These are phyloP conservation scores for Zasmidium citrigriseum DNA, from an alignment of 2,329 filamentous ascomycete species.

Conservation along the genomic window DNA sequence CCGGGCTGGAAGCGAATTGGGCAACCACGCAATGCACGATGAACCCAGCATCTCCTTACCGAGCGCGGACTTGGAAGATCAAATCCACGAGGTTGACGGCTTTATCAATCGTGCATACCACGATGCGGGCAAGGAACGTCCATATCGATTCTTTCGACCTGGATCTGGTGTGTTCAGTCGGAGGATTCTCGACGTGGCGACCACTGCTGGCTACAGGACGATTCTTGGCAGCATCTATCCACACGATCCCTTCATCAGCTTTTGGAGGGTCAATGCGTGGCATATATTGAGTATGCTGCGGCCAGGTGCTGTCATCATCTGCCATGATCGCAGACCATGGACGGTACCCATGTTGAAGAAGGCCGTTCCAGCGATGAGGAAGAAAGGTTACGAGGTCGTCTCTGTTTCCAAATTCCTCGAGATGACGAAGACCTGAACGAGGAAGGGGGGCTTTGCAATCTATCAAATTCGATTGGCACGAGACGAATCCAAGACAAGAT, in stretches of 20 bases:
- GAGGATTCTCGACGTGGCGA: conserved; percentile 64
- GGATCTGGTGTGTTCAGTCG: conserved; percentile 81
- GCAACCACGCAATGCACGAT: conserved; percentile 88
- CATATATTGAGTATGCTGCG: conserved; percentile 80
- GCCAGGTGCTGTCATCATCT: conserved; percentile 78
- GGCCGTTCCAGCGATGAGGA: conserved; percentile 71
- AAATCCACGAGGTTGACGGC: conserved; percentile 66
- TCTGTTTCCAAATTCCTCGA: conserved; percentile 68
- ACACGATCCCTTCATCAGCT: conserved; percentile 83
- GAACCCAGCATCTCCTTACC: conserved; percentile 68
- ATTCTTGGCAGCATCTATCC: conserved; percentile 86
- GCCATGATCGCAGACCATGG: conserved; percentile 83
- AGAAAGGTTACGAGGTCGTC: conserved; percentile 69
- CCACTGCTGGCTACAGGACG: conserved; percentile 65
- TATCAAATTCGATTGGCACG: neutral
- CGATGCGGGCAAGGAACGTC: conserved; percentile 41
- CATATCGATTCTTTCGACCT: conserved; percentile 73
- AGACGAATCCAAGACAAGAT: neutral
- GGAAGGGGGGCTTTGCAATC: neutral
- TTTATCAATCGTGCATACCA: conserved; percentile 61
- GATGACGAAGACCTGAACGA: conserved; percentile 19
- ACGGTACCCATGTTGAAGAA: conserved; percentile 74
- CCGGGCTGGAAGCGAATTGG: conserved; percentile 61
- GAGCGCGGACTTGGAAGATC: conserved; percentile 58
- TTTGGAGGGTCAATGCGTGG: conserved; percentile 67